Conservation (phyloP, 2,329 filamentous ascomycete species). For the Fonsecaea pedrosoi region DNA sequence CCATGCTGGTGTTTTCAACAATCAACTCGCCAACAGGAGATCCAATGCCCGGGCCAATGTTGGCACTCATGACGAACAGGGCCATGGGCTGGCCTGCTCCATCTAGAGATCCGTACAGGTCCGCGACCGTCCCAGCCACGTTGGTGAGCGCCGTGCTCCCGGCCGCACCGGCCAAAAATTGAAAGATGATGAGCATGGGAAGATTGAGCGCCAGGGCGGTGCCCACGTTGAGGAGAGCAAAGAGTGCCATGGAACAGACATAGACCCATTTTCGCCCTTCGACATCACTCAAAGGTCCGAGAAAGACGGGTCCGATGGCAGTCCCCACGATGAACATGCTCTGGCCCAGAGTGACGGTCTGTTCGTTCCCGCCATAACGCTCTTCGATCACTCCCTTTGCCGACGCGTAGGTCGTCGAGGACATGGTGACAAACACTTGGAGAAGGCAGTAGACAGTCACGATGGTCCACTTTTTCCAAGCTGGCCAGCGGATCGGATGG, state of each 20-base stretch:
- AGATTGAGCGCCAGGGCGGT: constrained; percentile 47
- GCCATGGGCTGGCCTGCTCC: constrained; percentile 53
- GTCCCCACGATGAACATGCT: constrained; percentile 53
- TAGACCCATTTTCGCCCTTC: constrained; percentile 55
- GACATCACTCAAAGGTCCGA: constrained; percentile 51
- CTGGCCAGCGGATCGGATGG: constrained; percentile 36
- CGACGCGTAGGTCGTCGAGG: constrained; percentile 50
- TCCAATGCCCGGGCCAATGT: constrained; percentile 50
- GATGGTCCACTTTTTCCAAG: constrained; percentile 38
- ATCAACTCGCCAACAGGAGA: constrained; percentile 51
- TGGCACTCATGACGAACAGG: constrained; percentile 51
- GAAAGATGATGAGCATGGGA: constrained; percentile 50
- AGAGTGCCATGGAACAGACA: constrained; percentile 46
- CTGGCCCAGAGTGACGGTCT: constrained; percentile 52
- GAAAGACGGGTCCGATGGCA: constrained; percentile 51
- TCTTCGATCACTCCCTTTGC: constrained; percentile 48
- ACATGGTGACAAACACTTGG: constrained; percentile 50
- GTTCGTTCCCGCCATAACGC: constrained; percentile 47
- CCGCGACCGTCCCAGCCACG: constrained; percentile 48
- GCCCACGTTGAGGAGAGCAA: constrained; percentile 48
- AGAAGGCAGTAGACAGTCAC: constrained; percentile 43
- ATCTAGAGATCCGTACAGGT: constrained; percentile 43
- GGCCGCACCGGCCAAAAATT: constrained; percentile 46
- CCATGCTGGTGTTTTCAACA: constrained; percentile 46
- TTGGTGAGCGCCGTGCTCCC: constrained; percentile 48